Base-by-base conservation (phyloP, 2,329 filamentous ascomycete genomes). In the Aspergillus ochraceoroseus region DNA sequence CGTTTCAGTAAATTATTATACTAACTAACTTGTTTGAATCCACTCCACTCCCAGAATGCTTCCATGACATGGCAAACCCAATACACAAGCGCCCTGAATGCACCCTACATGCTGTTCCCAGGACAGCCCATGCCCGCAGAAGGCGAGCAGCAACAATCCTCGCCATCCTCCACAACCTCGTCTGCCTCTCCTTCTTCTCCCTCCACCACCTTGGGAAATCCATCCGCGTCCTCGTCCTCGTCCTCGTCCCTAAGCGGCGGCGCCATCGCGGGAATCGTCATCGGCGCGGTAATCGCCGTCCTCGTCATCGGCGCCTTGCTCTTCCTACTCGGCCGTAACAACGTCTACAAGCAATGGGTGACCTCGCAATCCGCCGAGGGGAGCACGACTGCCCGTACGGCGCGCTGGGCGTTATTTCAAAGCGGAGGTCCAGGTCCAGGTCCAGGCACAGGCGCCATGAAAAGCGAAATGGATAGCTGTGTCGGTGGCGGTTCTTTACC, bases 181-280 rank as follows among this genome's bases (percentile, higher is more conserved):
- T 38, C 39, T 11, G 31, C 36, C 11, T 36, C 48, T 1, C n/a
- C n/a, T n/a, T n/a, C n/a, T n/a, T n/a, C n/a, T n/a, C n/a, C n/a
- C n/a, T n/a, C n/a, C n/a, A n/a, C n/a, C n/a, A 31, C 32, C 13
- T 44, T 47, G 0, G 29, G 35, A 17, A 30, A 34, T 20, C 34
- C 43, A 38, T 44, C 43, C 8, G 23, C 40, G 11, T 31, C 50
- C 11, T 32, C 51, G 26, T 42, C 47, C 8, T n/a, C 28, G 6
- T 36, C 47, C 13, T 15, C 46, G 12, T 39, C 44, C 29, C 55
- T 71, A 4, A 63, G 65, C 20, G 39, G 58, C 0, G 77, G 77
- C 3, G 74, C 72, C 2, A 81, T 82, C 18, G 77, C 75, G 1
- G 80, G 79, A 3, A 79, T 83, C 19, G 70, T 67, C 1, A 66